Conservation (phyloP, 768 basidiomycete genomes). For the Boletus patriciae region DNA sequence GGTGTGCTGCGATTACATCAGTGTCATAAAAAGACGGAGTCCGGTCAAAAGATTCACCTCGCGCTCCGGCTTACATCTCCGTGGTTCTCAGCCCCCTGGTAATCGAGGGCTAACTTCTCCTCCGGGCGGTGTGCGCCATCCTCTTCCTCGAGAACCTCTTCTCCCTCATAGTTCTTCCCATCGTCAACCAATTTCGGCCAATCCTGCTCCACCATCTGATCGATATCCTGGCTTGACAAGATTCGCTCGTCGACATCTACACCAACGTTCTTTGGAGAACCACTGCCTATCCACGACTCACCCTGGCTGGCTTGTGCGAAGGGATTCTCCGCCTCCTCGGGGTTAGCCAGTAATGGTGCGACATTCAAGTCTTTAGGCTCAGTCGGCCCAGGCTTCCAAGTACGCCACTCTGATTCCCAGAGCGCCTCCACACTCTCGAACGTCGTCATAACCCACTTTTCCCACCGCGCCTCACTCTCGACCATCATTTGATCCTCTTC, state of each 20-base stretch:
- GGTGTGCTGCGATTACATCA: background rate
- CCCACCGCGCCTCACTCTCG: conserved; percentile 49
- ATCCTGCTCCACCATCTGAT: conserved; percentile 27
- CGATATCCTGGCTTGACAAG: conserved; percentile 37
- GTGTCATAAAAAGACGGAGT: background rate
- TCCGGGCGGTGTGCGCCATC: background rate
- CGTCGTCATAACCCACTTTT: conserved; percentile 76
- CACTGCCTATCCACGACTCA: conserved; percentile 8
- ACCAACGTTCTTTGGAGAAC: conserved; percentile 12
- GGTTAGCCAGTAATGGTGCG: conserved; percentile 17
- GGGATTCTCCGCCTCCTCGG: conserved; percentile 21
- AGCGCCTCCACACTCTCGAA: conserved; percentile 89
- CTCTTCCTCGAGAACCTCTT: conserved; percentile 16
- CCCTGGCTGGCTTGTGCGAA: conserved; percentile 24
- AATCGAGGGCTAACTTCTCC: background rate
- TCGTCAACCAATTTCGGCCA: conserved; percentile 14
- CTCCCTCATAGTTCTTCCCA: conserved; percentile 13
- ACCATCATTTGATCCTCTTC: conserved; percentile 25
- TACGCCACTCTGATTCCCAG: conserved; percentile 66
- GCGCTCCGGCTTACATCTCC: background rate
- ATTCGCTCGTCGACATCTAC: conserved; percentile 33
- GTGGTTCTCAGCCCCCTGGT: background rate
- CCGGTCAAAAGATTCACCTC: background rate
- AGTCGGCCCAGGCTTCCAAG: conserved; percentile 49
- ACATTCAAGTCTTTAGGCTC: conserved; percentile 13